Evolutionary conservation across 176 grass and related monocot genomes (phyloP).

Genomic region (Oryza longistaminata): DNA sequence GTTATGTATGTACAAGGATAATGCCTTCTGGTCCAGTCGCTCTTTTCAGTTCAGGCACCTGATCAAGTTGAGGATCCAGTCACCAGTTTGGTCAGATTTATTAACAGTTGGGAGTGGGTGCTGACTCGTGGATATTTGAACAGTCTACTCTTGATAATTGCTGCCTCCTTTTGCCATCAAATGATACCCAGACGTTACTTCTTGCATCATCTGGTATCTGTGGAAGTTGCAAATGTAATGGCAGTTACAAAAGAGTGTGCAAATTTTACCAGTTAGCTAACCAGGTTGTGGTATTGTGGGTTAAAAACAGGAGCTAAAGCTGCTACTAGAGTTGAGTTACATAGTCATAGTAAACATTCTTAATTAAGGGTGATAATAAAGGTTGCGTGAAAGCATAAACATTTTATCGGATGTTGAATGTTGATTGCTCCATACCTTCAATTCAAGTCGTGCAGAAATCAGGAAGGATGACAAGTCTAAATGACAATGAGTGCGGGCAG

Average conservation of each 20-base stretch:
- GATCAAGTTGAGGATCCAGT: conserved; percentile 78
- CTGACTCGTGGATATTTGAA: conserved; percentile 86
- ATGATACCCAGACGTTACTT: conserved; percentile 90
- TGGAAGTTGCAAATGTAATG: conserved; percentile 7
- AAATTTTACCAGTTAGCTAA: not conserved
- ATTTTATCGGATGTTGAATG: conserved; percentile 14
- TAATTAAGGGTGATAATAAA: not conserved
- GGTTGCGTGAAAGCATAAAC: not conserved
- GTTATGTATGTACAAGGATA: conserved; percentile 46
- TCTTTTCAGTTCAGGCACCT: conserved; percentile 98
- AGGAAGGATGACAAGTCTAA: conserved; percentile 94
- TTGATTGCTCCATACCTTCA: conserved; percentile 60
- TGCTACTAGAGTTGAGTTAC: not conserved
- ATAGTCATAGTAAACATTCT: no score
- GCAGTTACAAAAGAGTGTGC: not conserved
- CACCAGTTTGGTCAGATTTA: conserved; percentile 89
- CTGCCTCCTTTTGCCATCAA: conserved; percentile 90
- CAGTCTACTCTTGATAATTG: conserved; percentile 83
- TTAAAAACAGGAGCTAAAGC: not conserved
- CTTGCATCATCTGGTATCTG: conserved; percentile 90
- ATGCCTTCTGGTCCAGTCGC: conserved; percentile 84
- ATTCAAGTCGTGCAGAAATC: conserved; percentile 86
- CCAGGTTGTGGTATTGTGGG: no score
- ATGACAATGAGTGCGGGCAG: conserved; percentile 92
- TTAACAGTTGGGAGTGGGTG: conserved; percentile 93